Base-by-base conservation (phyloP, 2,329 filamentous ascomycete species). In the Fonsecaea nubica region DNA sequence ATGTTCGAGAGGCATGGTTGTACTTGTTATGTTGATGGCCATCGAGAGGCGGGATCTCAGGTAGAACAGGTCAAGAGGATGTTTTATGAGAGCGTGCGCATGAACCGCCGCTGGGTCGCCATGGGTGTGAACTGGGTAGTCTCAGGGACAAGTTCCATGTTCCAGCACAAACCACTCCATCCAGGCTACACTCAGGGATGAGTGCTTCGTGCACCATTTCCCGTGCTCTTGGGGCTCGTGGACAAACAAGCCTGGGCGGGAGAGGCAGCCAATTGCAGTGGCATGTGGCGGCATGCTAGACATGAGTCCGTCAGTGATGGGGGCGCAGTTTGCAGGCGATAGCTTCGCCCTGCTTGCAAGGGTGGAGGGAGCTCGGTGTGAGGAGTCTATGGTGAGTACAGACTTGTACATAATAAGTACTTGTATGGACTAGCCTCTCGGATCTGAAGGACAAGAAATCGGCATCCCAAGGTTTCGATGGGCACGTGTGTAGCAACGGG, bases 251-350 rank as follows among this genome's bases (percentile, higher is more conserved):
- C 12, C 25, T n/a, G 30, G 36, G 25, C 48, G 62, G 48, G 33
- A 60, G 38, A 55, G 56, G 35, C n/a, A 61, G 53, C 63, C 57
- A 65, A 65, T 65, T 18, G 40, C 30, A 38, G 35, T 38, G 30
- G 42, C 63, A 55, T 40, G 58, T 61, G 58, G 57, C 58, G 30
- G 38, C 38, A 33, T 61, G n/a, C 52, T 48, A 65, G 35, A 38
- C 8, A 52, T n/a, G 58, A 54, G 58, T 54, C 58, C 48, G 58
- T 54, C 45, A 8, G 33, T 25, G 54, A 32, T 18, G 33, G 58
- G 32, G 63, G 63, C 63, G 63, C 55, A 65, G 63, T 36, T 53
- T 8, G 33, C n/a, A 36, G 30, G 30, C 6, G 30, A 6, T 32
- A 32, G 35, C 58, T 61, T 52, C 18, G 25, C 45, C 35, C 21